Evolutionary conservation across 208 protist species (phyloP).

Genomic region (Borovskyia barvae): DNA sequence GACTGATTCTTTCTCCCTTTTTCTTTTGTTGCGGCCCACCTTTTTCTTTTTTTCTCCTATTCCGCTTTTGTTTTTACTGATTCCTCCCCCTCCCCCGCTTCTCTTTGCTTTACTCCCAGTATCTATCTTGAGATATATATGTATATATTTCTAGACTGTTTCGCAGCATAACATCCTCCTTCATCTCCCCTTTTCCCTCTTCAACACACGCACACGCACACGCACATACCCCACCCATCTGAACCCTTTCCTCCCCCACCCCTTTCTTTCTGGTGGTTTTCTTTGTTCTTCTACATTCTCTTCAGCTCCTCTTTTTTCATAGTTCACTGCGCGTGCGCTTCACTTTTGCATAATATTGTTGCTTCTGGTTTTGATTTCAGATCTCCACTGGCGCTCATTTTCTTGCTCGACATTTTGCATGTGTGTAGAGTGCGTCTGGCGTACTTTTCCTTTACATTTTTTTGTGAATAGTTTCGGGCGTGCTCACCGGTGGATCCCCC

Average conservation of each 20-base stretch:
- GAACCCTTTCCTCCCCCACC: not conserved
- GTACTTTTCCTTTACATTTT: too few species aligned
- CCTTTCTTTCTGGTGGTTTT: not conserved
- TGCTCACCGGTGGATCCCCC: too few species aligned
- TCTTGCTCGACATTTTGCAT: not conserved
- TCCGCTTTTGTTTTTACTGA: not conserved
- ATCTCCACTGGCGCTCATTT: not conserved
- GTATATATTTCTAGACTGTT: not conserved
- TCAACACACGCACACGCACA: too few species aligned
- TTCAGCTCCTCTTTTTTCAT: not conserved
- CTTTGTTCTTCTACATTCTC: not conserved
- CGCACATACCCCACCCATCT: too few species aligned
- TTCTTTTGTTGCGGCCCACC: too few species aligned
- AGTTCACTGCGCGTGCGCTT: too few species aligned
- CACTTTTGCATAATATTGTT: too few species aligned
- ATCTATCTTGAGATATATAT: not conserved
- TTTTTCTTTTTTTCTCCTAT: constrained; percentile 3
- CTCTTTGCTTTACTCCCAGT: not conserved
- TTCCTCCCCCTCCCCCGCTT: not conserved
- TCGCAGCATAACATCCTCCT: not conserved
- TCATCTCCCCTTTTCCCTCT: not conserved
- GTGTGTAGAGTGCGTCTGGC: too few species aligned
- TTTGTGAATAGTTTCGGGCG: too few species aligned
- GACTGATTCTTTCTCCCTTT: not conserved
- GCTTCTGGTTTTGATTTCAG: not conserved